Base-by-base conservation (phyloP, 345 rosid species). In the Aquilaria sinensis region DNA sequence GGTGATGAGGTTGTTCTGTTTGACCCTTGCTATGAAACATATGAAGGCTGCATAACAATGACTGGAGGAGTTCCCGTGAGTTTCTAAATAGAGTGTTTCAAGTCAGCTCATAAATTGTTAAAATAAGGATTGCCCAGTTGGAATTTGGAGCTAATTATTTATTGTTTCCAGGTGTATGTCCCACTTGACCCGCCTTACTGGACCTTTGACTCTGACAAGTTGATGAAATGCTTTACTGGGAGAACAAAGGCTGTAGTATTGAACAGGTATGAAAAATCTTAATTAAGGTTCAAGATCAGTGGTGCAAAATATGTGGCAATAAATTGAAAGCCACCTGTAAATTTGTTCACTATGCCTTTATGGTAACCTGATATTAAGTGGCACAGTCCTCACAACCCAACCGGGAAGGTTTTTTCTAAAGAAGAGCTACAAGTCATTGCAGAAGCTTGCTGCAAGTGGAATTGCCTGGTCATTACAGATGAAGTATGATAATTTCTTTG, bases 1-100 rank as follows among this genome's bases (percentile, higher is more conserved):
- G 90, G 90, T 10, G 90, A 85, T 71, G 85, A 80, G 68, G 87
- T 82, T 30, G 60, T 85, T 59, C 58, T 85, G 54, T 85, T 85
- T 68, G 87, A 77, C 34, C 91, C 91, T 63, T 69, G 75, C 12
- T 80, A 69, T 65, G 84, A 82, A 71, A 76, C 87, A 12, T 85
- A 82, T 16, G 82, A 69, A 29, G 87, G 72, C 37, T 61, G 73
- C 70, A 77, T 85, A 49, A 67, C 72, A 45, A 63, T 82, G 69
- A 85, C 83, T 46, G 85, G 91, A 16, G 91, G 87, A 47, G 66
- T 80, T 16, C 83, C 87, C 9, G 90, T 85, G 66, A 75, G 81
- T 34, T 31, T 56, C 30, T 49, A n/a, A n/a, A n/a, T n/a, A n/a
- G n/a, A 47, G 11, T 61, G 11, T 53, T 67, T 34, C 15, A 61